Conservation (phyloP, 192 early-diverging fungal species). For the Backusella tuberculispora region DNA sequence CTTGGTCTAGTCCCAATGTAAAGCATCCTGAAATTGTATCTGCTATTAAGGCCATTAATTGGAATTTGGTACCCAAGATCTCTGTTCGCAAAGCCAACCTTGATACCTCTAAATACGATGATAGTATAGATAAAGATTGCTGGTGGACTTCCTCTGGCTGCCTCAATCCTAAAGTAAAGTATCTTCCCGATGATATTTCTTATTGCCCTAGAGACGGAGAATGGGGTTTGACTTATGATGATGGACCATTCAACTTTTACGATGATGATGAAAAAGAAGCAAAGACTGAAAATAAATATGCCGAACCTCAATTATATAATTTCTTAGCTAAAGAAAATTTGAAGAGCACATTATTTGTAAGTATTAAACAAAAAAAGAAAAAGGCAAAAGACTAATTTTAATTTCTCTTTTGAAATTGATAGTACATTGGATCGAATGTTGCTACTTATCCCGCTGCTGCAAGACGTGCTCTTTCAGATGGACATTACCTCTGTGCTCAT, state of each 20-base stretch:
- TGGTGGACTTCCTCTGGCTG: slow-evolving; percentile 30
- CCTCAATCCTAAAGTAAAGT: slow-evolving; percentile 8
- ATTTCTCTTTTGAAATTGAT: slow-evolving; percentile 14
- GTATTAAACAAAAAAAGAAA: background rate
- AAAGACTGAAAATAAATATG: slow-evolving; percentile 8
- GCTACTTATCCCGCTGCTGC: slow-evolving; percentile 35
- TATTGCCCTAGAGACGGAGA: slow-evolving; percentile 26
- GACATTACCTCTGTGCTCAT: slow-evolving; percentile 61
- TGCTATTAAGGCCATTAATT: slow-evolving; percentile 48
- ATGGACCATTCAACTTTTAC: slow-evolving; percentile 27
- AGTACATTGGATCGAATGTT: slow-evolving; percentile 44
- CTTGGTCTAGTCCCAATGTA: slow-evolving; percentile 34
- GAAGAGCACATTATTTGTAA: slow-evolving; percentile 30
- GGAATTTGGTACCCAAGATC: slow-evolving; percentile 41
- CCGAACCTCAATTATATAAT: slow-evolving; percentile 29
- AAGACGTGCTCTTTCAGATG: slow-evolving; percentile 34
- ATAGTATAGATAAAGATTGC: slow-evolving; percentile 19
- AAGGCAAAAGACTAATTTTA: background rate
- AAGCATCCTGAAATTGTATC: slow-evolving; percentile 41
- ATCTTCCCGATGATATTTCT: slow-evolving; percentile 18
- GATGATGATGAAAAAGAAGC: slow-evolving; percentile 14
- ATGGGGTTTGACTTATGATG: slow-evolving; percentile 34
- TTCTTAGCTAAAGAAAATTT: slow-evolving; percentile 24
- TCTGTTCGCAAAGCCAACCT: background rate
- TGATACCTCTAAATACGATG: slow-evolving; percentile 12